Percentiles rank a stretch among this genome's conserved stretches.
Conservation (phyloP, 352 stramenopile species). For the Phytophthora macrochlamydospora region DNA sequence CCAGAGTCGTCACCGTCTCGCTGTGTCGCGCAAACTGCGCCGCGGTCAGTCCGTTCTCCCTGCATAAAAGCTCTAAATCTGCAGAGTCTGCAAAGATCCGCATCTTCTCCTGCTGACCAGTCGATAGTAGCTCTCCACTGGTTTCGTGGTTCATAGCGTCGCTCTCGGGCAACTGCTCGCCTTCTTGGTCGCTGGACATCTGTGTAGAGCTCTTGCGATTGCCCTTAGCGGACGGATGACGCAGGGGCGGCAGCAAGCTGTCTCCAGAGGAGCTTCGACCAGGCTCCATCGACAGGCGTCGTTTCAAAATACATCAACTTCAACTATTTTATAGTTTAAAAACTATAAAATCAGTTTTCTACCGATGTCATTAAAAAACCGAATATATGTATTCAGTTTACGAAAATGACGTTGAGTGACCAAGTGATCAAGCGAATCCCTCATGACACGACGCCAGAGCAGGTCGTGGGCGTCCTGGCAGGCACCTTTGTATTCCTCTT, state of each 20-base stretch:
- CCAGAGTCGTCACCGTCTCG: slow-evolving; percentile 44
- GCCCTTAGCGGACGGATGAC: slow-evolving; percentile 13
- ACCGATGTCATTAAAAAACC: no score
- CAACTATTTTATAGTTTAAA: no score
- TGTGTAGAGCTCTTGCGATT: slow-evolving; percentile 8
- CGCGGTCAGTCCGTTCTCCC: slow-evolving; percentile 62
- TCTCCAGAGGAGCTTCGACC: not conserved
- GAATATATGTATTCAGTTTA: not conserved
- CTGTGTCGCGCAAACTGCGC: slow-evolving; percentile 60
- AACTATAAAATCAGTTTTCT: no score
- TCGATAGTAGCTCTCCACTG: slow-evolving; percentile 21
- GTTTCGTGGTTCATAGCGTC: slow-evolving; percentile 6
- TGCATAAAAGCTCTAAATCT: slow-evolving; percentile 69
- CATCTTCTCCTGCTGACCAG: slow-evolving; percentile 36
- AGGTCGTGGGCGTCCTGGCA: slow-evolving; percentile 21
- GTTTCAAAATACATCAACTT: no score
- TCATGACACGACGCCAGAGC: slow-evolving; percentile 43
- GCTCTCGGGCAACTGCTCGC: slow-evolving; percentile 11
- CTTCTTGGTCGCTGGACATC: slow-evolving; percentile 1
- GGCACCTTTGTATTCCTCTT: slow-evolving; percentile 19
- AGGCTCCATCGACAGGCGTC: slow-evolving; percentile 2
- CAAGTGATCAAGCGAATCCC: slow-evolving; percentile 43
- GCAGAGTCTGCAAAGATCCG: slow-evolving; percentile 46
- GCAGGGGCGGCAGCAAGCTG: slow-evolving; percentile 16
- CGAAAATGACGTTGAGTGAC: slow-evolving; percentile 29